Base-by-base conservation (phyloP, 176 grass and related monocot genomes). In the Triticum turgidum region DNA sequence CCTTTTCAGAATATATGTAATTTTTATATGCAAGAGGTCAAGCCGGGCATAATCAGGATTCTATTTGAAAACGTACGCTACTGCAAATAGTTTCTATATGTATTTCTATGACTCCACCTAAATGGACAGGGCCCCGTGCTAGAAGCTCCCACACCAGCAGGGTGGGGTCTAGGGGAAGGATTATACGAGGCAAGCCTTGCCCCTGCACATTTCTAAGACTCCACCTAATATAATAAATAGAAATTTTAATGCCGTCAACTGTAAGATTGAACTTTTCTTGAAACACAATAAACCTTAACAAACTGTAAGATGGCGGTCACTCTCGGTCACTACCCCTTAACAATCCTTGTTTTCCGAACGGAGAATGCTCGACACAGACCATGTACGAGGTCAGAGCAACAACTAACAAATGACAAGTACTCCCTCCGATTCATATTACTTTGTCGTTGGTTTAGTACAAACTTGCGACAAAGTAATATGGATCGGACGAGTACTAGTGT, bases 351-450 rank as follows among this genome's bases (percentile, higher is more conserved):
- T 59, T 25, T 65, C 10, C 15, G 0, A 62, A 79, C 3, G 10
- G 10, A 25, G 17, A 33, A 78, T 21, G 33, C 78, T 62, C 45
- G n/a, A 81, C 1, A 41, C 5, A 61, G 20, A 45, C n/a, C 33
- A 35, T 81, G 49, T 21, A 62, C 76, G 29, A 76, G 61, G 59
- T 67, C 24, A 91, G 33, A 70, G 58, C 20, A 84, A 44, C 20
- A 65, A 45, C 41, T 77, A 51, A 49, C 4, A 82, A 3, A 82
- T 47, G 61, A 21, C 3, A 14, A 41, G 63, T 76, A 51, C 8
- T 39, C 38, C 38, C 38, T 39, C 38, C 37, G 25, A 25, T 25
- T 25, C 25, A 25, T 25, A 25, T 25, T 25, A 25, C 25, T 25
- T 25, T 25, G 25, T 25, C 25, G 25, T 25, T 25, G 25, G 25